These are phyloP conservation scores for Lupinus albus DNA, from an alignment of 306 rosid species.

Conservation along the genomic window DNA sequence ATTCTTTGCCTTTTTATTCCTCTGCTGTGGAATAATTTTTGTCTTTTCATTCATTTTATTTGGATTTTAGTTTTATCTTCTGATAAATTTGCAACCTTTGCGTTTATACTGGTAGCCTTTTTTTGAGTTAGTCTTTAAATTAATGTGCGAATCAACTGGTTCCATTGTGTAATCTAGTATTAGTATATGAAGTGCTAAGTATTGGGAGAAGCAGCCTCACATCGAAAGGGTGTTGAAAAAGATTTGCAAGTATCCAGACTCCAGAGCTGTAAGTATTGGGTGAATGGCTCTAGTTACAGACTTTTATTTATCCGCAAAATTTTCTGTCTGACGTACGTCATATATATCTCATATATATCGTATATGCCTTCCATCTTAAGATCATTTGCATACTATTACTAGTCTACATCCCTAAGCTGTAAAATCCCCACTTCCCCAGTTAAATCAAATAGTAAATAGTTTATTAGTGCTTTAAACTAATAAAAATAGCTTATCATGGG, in stretches of 20 bases:
- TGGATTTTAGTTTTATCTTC: neutral
- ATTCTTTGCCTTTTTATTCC: neutral
- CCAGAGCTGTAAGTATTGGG: no score
- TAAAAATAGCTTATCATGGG: neutral
- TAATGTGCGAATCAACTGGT: neutral
- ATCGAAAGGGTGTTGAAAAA: no score
- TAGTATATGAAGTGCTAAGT: neutral
- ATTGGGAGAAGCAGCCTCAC: neutral
- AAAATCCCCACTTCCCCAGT: neutral
- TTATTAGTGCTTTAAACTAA: neutral
- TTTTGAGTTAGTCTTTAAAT: neutral
- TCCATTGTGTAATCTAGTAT: neutral
- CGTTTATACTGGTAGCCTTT: neutral
- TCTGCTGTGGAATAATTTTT: neutral
- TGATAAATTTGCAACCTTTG: neutral
- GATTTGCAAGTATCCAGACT: no score
- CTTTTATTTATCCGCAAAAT: neutral
- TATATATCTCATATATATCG: no score
- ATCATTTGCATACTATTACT: neutral
- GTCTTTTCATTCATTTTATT: neutral
- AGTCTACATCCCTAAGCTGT: neutral
- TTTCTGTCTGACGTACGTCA: no score
- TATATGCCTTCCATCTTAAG: neutral
- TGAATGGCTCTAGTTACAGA: no score
- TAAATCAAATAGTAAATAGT: neutral